Conservation (phyloP, 176 grass and related monocot species). For the Oryza australiensis region DNA sequence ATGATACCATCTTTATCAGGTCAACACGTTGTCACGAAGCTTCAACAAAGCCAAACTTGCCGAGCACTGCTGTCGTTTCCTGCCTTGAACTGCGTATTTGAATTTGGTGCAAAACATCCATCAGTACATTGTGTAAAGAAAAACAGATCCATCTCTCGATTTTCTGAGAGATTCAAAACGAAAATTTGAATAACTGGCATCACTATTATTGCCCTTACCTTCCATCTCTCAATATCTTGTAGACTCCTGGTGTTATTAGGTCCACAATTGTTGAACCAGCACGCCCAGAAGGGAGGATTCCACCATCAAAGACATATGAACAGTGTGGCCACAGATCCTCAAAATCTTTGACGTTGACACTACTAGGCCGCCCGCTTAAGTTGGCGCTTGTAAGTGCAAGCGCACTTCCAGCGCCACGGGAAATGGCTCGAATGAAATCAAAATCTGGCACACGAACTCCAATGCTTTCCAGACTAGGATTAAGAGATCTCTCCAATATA, state of each 20-base stretch:
- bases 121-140: conserved; percentile 10
- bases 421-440: conserved; percentile 73
- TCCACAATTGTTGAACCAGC: conserved; percentile 96
- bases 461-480: conserved; percentile 86
- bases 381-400: conserved; percentile 95
- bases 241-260: conserved; percentile 63
- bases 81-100: conserved; percentile 70
- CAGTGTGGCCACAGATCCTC: conserved; percentile 79
- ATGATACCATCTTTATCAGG: background rate
- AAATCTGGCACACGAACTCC: conserved; percentile 79
- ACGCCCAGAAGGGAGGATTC: conserved; percentile 69
- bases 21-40: conserved; percentile 26
- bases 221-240: conserved; percentile 89
- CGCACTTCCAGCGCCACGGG: conserved; percentile 76
- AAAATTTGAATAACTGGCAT: background rate
- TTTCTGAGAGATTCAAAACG: conserved; percentile 3
- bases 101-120: background rate
- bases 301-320: conserved; percentile 83
- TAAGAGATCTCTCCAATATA: conserved; percentile 73
- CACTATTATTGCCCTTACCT: conserved; percentile 46
- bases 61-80: conserved; percentile 63
- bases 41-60: conserved; percentile 72
- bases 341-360: conserved; percentile 73
- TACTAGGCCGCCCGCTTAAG: conserved; percentile 70
- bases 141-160: conserved; percentile 11